Base-by-base conservation (phyloP, 768 basidiomycete genomes). In the Trametes coccinea region DNA sequence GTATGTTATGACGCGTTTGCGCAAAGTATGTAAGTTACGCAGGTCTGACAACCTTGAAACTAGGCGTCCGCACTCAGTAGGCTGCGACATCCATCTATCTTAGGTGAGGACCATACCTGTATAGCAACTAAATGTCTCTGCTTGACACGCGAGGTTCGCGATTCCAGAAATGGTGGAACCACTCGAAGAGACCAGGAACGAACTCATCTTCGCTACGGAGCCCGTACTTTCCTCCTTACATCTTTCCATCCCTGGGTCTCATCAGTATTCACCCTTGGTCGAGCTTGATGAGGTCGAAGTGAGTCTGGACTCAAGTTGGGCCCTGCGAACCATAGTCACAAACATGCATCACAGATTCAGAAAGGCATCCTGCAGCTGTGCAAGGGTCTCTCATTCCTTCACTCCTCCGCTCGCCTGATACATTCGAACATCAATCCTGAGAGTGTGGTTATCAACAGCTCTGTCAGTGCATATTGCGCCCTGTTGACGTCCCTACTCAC, bases 271-370 rank as follows among this genome's bases (percentile, higher is more conserved):
- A 37, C 78, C 85, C 43, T 71, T 86, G 56, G 85, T 90, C 14
- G 96, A 98, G 70, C 78, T 99, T 27, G 97, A 99, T 73, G 97
- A 99, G 78, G 89, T 98, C 44, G 97, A 99, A 79, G 94, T 92
- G 39, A 62, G 81, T 76, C 14, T 48, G 11, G 3, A n/a, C 31
- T 2, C 13, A 0, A 7, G 6, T 37, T 37, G 3, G 5, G 3
- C 16, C 30, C 27, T 33, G 11, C 4, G 48, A 30, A 4, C 11
- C 14, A 5, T 3, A 16, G 2, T 49, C 9, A 48, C 34, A 29
- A 47, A 31, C 39, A 1, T 47, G 5, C 39, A 1, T 47, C 37
- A 3, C 62, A 93, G 91, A 94, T 98, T 41, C 97, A 98, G 72
- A 98, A 98, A 75, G 97, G 97, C 13, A 88, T 96, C 34, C 79